phyloP scores from a whole-genome alignment of 2,329 filamentous ascomycete species.

The Arthrobotrys entomopaga region DNA sequence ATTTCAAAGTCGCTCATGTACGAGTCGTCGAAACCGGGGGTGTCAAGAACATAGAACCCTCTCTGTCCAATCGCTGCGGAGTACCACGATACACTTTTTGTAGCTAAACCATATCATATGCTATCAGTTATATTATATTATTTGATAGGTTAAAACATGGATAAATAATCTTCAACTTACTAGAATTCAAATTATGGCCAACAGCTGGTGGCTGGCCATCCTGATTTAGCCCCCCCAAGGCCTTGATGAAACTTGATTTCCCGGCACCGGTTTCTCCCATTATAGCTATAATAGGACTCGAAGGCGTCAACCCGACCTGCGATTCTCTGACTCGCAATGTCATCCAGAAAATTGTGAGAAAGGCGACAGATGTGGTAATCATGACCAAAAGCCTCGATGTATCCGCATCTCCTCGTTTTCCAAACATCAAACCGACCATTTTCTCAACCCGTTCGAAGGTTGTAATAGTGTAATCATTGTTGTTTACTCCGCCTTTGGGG shows the following conservation, averaged over 20 bases:
- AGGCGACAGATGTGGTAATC: background rate
- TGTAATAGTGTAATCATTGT: background rate
- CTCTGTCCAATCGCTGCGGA: constrained; percentile 26
- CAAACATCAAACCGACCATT: background rate
- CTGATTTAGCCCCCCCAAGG: constrained; percentile 52
- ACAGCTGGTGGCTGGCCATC: constrained; percentile 31
- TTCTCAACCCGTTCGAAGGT: background rate
- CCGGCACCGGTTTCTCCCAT: constrained; percentile 60
- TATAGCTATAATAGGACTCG: constrained; percentile 56
- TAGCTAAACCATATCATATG: constrained; percentile 41
- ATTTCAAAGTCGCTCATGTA: constrained; percentile 55
- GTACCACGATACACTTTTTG: constrained; percentile 47
- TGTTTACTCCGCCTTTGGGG: background rate
- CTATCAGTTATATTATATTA: background rate
- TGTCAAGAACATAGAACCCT: constrained; percentile 55
- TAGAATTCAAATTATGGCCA: constrained; percentile 46
- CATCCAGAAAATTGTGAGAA: constrained; percentile 11
- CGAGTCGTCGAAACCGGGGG: constrained; percentile 57
- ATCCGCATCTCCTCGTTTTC: background rate
- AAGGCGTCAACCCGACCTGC: constrained; percentile 23
- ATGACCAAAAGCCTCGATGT: too few species aligned
- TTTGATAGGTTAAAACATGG: background rate
- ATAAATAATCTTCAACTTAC: constrained; percentile 9
- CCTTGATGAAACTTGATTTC: constrained; percentile 57
- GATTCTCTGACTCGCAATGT: background rate